phyloP scores from a whole-genome alignment of 2,329 filamentous ascomycete genomes.

The Penicillium concentricum region DNA sequence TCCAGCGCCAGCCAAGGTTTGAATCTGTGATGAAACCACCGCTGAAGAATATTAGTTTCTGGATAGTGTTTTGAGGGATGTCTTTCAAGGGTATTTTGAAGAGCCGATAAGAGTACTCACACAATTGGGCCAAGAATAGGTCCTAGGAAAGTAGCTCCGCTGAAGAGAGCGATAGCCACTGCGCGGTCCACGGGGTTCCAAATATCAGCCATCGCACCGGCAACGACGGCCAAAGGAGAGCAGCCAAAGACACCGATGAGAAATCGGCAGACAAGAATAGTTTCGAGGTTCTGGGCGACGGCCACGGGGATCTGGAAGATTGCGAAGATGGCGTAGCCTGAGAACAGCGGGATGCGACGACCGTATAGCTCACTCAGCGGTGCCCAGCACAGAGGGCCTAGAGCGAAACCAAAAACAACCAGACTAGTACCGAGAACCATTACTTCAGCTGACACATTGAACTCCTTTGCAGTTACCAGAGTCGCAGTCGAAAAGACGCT shows the following conservation, averaged over 20 bases:
- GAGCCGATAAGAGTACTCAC: conserved; percentile 13
- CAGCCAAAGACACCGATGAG: conserved; percentile 52
- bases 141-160: conserved; percentile 49
- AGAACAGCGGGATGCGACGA: conserved; percentile 47
- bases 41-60: conserved; percentile 8
- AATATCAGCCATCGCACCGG: conserved; percentile 51
- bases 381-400: conserved; percentile 43
- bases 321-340: conserved; percentile 48
- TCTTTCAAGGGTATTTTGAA: too few relatives aligned
- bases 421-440: conserved; percentile 52
- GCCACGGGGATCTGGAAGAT: conserved; percentile 57
- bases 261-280: conserved; percentile 55
- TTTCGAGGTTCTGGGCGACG: conserved; percentile 52
- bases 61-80: background rate
- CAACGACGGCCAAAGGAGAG: conserved; percentile 52
- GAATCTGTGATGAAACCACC: conserved; percentile 53
- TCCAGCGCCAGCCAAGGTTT: conserved; percentile 59
- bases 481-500: conserved; percentile 49
- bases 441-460: conserved; percentile 48
- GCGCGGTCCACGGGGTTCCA: conserved; percentile 50
- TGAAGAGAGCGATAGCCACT: conserved; percentile 49
- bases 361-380: conserved; percentile 51
- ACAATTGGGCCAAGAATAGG: conserved; percentile 51
- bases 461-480: conserved; percentile 42
- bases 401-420: conserved; percentile 47